Percentiles rank a stretch among this genome's conserved stretches.
Evolutionary conservation across 768 basidiomycete genomes (phyloP).

Genomic region (Thelephora aurantiotincta): DNA sequence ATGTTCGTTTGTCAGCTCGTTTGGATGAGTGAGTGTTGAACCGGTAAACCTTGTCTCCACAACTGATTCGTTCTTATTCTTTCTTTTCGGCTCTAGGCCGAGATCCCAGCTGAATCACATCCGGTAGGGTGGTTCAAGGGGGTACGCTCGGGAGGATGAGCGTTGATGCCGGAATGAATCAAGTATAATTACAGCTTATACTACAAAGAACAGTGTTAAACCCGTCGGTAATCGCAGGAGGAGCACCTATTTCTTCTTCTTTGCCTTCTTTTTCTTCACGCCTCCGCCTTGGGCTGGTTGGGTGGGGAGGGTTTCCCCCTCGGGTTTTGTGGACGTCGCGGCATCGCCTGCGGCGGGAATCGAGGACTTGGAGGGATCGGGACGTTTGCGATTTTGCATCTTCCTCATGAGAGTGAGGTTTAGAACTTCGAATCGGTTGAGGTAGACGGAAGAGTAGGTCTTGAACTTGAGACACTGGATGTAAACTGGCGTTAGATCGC

Average conservation of each 20-base stretch:
- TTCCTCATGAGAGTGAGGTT: constrained; percentile 78
- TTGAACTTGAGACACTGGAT: constrained; percentile 90
- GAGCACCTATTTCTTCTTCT: constrained; percentile 54
- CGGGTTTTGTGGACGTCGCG: not conserved
- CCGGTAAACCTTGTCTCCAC: too few species aligned
- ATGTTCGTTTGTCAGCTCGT: too few species aligned
- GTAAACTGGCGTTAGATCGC: not conserved
- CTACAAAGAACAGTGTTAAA: too few species aligned
- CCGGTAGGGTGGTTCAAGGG: too few species aligned
- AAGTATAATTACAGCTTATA: too few species aligned
- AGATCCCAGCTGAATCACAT: too few species aligned
- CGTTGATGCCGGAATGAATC: not conserved
- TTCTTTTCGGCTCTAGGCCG: too few species aligned
- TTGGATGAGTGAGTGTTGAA: too few species aligned
- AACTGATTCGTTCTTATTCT: too few species aligned
- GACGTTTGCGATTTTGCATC: constrained; percentile 49
- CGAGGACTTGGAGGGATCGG: constrained; percentile 5
- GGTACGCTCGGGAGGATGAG: not conserved
- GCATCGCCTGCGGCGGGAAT: constrained; percentile 5
- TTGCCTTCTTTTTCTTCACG: constrained; percentile 73
- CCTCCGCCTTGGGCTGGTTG: constrained; percentile 33
- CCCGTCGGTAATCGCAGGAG: too few species aligned
- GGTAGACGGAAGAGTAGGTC: constrained; percentile 85
- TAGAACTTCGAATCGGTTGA: constrained; percentile 91
- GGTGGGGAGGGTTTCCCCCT: constrained; percentile 1